Conservation (phyloP, 306 rosid genomes). For the Vachellia collinsii region DNA sequence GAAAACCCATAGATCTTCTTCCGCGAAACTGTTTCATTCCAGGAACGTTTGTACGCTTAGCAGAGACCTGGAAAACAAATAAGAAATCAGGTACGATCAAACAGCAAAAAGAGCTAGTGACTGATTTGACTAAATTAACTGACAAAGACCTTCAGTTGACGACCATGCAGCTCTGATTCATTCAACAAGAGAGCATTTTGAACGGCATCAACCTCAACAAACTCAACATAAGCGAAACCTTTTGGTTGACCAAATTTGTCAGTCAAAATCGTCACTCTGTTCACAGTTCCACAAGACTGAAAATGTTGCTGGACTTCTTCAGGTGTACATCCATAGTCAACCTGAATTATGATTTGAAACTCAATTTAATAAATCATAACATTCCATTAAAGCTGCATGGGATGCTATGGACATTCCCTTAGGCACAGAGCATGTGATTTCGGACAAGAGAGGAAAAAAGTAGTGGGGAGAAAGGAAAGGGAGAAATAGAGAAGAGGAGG, state of each 20-base stretch:
- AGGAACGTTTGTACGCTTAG: conserved; percentile 92
- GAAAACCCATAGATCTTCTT: conserved; percentile 75
- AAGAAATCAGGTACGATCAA: conserved; percentile 36
- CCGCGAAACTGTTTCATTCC: conserved; percentile 92
- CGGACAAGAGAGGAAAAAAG: background rate
- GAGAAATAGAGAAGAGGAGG: background rate
- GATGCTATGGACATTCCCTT: conserved; percentile 2
- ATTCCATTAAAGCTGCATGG: conserved; percentile 5
- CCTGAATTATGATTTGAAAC: conserved; percentile 60
- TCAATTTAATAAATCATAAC: conserved; percentile 29
- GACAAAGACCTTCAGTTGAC: conserved; percentile 83
- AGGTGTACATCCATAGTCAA: conserved; percentile 95
- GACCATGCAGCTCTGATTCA: conserved; percentile 97
- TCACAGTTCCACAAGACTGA: conserved; percentile 99
- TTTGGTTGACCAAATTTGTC: conserved; percentile 99
- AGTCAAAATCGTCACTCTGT: conserved; percentile 96
- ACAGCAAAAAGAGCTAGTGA: conserved; percentile 5
- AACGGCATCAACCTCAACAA: conserved; percentile 92
- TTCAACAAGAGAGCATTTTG: conserved; percentile 92
- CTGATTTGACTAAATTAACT: conserved; percentile 22
- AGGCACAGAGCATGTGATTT: conserved; percentile 23
- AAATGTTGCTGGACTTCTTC: conserved; percentile 99
- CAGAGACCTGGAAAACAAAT: conserved; percentile 76
- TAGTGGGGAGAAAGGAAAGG: background rate
- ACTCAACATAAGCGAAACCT: conserved; percentile 98